Evolutionary conservation across 163 green algal species (phyloP).

Genomic region (Picocystis sp.): DNA sequence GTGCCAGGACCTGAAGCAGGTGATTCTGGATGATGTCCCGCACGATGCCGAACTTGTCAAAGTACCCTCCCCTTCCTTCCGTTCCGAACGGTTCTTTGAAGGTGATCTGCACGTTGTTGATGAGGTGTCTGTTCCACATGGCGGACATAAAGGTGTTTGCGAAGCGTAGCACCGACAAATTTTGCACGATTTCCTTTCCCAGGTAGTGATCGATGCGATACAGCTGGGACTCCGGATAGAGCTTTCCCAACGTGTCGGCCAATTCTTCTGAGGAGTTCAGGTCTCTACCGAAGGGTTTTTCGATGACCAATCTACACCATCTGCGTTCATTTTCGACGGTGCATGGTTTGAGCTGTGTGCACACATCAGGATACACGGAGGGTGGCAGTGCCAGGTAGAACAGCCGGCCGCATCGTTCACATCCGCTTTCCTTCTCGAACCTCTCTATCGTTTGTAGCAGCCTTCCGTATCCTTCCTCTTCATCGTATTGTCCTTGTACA

Average conservation of each 20-base stretch:
- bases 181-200: conserved; percentile 64
- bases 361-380: conserved; percentile 71
- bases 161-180: conserved; percentile 76
- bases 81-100: conserved; percentile 85
- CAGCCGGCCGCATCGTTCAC: conserved; percentile 33
- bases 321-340: conserved; percentile 5
- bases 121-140: conserved; percentile 73
- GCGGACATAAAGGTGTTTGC: conserved; percentile 73
- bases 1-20: conserved; percentile 70
- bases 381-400: conserved; percentile 94
- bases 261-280: conserved; percentile 61
- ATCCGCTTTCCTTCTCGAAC: conserved; percentile 5
- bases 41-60: conserved; percentile 94
- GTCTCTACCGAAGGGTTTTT: conserved; percentile 96
- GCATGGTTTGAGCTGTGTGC: background rate
- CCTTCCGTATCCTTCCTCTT: conserved; percentile 17
- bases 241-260: conserved; percentile 37
- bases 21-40: conserved; percentile 97
- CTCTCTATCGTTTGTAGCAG: conserved; percentile 10
- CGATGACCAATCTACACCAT: conserved; percentile 60
- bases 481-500: conserved; percentile 23
- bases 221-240: conserved; percentile 78
- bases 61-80: conserved; percentile 84
- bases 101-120: conserved; percentile 72
- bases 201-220: conserved; percentile 99